phyloP scores from a whole-genome alignment of 108 stramenopile genomes.

The Fistulifera pelliculosa region DNA sequence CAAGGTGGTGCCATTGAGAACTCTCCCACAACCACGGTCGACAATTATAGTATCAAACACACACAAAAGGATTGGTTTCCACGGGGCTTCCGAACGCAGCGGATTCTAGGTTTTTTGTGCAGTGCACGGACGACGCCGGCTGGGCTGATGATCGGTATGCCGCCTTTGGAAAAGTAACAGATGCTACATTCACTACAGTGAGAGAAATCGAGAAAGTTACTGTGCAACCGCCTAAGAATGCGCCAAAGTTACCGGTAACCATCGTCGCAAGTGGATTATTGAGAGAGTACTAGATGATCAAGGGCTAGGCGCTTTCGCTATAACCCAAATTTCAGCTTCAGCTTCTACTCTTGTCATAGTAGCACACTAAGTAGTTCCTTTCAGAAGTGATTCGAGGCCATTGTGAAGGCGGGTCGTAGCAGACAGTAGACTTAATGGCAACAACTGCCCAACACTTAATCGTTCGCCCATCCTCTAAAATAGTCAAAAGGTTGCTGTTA shows the following conservation, averaged over 20 bases:
- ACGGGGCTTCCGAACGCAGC: constrained; percentile 28
- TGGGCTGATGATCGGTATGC: constrained; percentile 75
- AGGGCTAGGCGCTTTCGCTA: too few relatives aligned
- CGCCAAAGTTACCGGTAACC: constrained; percentile 32
- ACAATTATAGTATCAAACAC: constrained; percentile 56
- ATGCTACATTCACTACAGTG: constrained; percentile 38
- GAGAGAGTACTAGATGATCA: background rate
- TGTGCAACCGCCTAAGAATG: constrained; percentile 53
- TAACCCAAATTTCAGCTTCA: too few relatives aligned
- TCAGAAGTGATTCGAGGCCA: too few relatives aligned
- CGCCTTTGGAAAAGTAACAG: constrained; percentile 54
- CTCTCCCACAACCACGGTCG: constrained; percentile 33
- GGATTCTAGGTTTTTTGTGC: constrained; percentile 66
- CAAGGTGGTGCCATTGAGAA: constrained; percentile 58
- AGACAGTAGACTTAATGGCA: too few relatives aligned
- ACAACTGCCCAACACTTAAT: too few relatives aligned
- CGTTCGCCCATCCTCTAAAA: too few relatives aligned
- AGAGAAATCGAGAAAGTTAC: constrained; percentile 43
- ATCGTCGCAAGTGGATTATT: constrained; percentile 33
- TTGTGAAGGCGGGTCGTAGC: too few relatives aligned
- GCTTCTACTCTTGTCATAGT: too few relatives aligned
- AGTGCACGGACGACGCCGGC: constrained; percentile 47
- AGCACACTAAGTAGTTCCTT: too few relatives aligned
- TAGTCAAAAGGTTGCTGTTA: too few relatives aligned
- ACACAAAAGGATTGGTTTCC: constrained; percentile 43